Evolutionary conservation across 257 asterid genomes (phyloP).

Genomic region (Salvia rosmarinus): DNA sequence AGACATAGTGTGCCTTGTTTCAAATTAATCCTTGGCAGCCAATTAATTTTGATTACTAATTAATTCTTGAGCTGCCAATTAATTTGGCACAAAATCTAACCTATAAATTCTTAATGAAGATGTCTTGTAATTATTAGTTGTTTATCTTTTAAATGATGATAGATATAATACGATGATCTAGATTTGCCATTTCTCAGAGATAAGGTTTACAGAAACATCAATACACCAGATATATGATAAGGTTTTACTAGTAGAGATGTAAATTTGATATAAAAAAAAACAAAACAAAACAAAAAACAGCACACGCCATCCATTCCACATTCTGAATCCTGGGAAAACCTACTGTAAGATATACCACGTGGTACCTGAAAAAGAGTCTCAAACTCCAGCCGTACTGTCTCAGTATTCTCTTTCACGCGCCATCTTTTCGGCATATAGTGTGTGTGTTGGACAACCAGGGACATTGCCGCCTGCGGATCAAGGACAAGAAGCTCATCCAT

Average conservation of each 20-base stretch:
- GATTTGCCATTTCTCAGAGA: constrained; percentile 17
- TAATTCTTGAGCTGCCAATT: not conserved
- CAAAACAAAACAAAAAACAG: not conserved
- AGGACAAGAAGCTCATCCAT: constrained; percentile 80
- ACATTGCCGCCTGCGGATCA: constrained; percentile 84
- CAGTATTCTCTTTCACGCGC: constrained; percentile 93
- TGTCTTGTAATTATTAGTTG: not conserved
- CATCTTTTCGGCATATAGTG: constrained; percentile 97
- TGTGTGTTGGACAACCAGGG: constrained; percentile 82
- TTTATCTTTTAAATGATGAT: constrained; percentile 1
- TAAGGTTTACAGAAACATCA: not conserved
- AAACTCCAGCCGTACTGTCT: constrained; percentile 69
- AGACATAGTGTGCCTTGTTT: not conserved
- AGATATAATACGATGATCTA: not conserved
- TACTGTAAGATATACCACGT: not conserved
- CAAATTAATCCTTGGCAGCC: not conserved
- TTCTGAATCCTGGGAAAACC: not conserved
- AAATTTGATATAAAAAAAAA: not conserved
- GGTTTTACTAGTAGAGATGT: not conserved
- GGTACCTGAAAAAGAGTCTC: constrained; percentile 94
- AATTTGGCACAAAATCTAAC: not conserved
- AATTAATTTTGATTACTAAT: constrained; percentile 6
- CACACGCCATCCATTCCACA: not conserved
- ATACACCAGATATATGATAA: no score
- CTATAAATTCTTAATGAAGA: not conserved